These are phyloP conservation scores for Choiromyces venosus DNA, from an alignment of 495 filamentous ascomycete species.

Conservation along the genomic window DNA sequence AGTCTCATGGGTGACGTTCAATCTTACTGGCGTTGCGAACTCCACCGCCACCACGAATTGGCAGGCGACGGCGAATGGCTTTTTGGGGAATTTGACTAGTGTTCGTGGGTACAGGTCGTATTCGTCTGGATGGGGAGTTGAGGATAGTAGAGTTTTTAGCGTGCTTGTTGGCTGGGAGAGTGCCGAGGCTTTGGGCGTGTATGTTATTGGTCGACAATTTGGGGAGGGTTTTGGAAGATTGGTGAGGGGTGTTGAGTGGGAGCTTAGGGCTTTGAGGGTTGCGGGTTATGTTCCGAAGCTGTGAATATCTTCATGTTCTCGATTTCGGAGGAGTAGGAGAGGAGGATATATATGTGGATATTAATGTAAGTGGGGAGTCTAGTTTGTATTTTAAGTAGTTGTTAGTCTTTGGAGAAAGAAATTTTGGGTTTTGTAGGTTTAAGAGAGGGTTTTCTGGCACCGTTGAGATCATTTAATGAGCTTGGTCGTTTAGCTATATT, in stretches of 20 bases:
- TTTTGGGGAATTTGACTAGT: neutral
- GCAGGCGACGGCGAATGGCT: neutral
- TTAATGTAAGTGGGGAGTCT: neutral
- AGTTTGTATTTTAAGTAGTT: neutral
- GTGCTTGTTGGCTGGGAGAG: constrained; percentile 15
- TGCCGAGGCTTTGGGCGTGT: neutral
- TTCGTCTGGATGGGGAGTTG: constrained; percentile 4
- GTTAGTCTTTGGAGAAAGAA: too few species aligned
- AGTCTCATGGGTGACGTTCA: neutral
- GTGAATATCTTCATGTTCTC: neutral
- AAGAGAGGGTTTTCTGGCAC: too few species aligned
- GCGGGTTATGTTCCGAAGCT: neutral
- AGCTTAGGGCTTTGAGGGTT: neutral
- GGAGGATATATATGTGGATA: neutral
- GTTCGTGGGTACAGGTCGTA: neutral
- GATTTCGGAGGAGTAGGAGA: neutral
- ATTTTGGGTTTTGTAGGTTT: too few species aligned
- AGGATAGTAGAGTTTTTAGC: constrained; percentile 8
- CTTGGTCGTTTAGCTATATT: too few species aligned
- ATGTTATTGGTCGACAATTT: neutral
- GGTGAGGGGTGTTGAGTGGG: neutral
- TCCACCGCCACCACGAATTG: neutral
- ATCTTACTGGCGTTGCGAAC: neutral
- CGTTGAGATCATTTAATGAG: too few species aligned
- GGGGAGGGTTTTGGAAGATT: neutral